phyloP scores from a whole-genome alignment of 2,329 filamentous ascomycete genomes.

The Aspergillus aculeatus region DNA sequence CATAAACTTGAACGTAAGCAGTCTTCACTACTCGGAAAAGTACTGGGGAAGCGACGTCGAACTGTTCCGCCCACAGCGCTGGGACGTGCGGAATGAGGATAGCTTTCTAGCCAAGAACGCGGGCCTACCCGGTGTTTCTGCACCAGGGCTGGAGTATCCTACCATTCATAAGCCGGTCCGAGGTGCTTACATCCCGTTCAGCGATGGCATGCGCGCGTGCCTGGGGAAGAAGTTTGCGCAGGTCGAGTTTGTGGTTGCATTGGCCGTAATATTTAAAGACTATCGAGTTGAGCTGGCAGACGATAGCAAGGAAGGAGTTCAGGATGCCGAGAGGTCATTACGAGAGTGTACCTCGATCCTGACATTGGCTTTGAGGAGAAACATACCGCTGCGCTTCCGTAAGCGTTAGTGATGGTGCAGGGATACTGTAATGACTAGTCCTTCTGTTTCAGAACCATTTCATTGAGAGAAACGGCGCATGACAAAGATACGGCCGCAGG shows the following conservation, averaged over 20 bases:
- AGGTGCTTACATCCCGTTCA: slow-evolving; percentile 25
- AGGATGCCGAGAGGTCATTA: slow-evolving; percentile 11
- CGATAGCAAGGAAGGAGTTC: background rate
- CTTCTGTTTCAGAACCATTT: no score
- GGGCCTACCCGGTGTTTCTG: slow-evolving; percentile 13
- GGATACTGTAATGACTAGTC: background rate
- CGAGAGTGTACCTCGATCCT: slow-evolving; percentile 13
- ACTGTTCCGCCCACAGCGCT: slow-evolving; percentile 18
- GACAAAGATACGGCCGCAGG: no score
- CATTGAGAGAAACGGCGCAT: no score
- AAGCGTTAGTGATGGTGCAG: slow-evolving; percentile 2
- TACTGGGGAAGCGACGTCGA: slow-evolving; percentile 23
- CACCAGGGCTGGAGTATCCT: slow-evolving; percentile 20
- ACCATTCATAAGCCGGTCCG: slow-evolving; percentile 21
- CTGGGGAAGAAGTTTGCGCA: slow-evolving; percentile 28
- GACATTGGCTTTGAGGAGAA: slow-evolving; percentile 19
- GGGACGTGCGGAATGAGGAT: slow-evolving; percentile 21
- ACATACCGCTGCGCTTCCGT: slow-evolving; percentile 17
- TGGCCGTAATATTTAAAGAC: slow-evolving; percentile 16
- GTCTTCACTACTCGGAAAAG: slow-evolving; percentile 21
- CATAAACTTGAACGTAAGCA: slow-evolving; percentile 17
- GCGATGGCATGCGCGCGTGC: slow-evolving; percentile 23
- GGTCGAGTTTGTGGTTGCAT: slow-evolving; percentile 23
- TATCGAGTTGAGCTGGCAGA: slow-evolving; percentile 18
- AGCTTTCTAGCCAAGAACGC: slow-evolving; percentile 23